A percentile compares a stretch with the other conserved stretches of the same genome.
phyloP scores from a whole-genome alignment of 345 rosid genomes.

The Brassica carinata region DNA sequence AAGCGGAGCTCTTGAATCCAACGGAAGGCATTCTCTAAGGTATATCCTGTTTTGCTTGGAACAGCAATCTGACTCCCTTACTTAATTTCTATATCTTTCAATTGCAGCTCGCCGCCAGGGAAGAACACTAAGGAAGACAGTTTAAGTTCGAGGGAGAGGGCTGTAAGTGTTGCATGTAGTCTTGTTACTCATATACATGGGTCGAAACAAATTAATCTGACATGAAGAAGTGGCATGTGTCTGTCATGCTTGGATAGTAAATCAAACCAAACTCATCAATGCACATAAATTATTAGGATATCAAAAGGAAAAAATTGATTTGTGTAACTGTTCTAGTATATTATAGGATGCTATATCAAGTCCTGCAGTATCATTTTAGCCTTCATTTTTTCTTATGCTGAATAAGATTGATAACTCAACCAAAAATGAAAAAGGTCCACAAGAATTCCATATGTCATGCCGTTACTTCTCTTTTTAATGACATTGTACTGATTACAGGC shows the following conservation, averaged over 20 bases:
- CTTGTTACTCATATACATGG: slow-evolving; percentile 28
- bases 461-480: slow-evolving; percentile 20
- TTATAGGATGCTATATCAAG: slow-evolving; percentile 22
- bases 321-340: slow-evolving; percentile 6
- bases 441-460: slow-evolving; percentile 11
- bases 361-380: slow-evolving; percentile 13
- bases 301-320: slow-evolving; percentile 10
- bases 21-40: slow-evolving; percentile 75
- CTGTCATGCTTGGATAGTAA: slow-evolving; percentile 21
- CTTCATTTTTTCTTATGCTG: neutral
- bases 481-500: slow-evolving; percentile 53
- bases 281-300: slow-evolving; percentile 8
- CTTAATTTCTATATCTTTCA: slow-evolving; percentile 25
- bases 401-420: slow-evolving; percentile 4
- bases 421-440: slow-evolving; percentile 14
- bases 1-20: slow-evolving; percentile 83
- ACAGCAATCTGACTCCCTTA: slow-evolving; percentile 18
- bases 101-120: slow-evolving; percentile 71
- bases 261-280: slow-evolving; percentile 15
- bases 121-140: slow-evolving; percentile 59
- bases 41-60: slow-evolving; percentile 42
- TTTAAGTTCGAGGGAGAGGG: slow-evolving; percentile 93
- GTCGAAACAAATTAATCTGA: slow-evolving; percentile 20
- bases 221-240: slow-evolving; percentile 7
- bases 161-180: slow-evolving; percentile 64